Base-by-base conservation (phyloP, 768 basidiomycete genomes). In the Termitomyces sp. region DNA sequence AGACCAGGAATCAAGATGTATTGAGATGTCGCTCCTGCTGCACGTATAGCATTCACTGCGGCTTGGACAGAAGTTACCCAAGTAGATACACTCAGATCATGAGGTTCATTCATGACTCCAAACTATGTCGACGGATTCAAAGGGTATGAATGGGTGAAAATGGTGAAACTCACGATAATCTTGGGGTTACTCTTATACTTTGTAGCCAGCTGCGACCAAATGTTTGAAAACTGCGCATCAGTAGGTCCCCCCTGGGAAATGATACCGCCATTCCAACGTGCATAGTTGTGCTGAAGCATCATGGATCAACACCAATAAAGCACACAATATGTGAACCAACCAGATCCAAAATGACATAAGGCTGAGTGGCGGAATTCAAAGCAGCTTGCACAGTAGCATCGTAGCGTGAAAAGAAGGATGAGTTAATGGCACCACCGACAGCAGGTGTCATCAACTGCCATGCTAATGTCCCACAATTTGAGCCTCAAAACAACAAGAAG, bases 231-330 rank as follows among this genome's bases (percentile, higher is more conserved):
- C 50, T 82, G 66, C 16, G 71, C 77, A 59, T 86, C 72, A 37
- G 76, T 74, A 2, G 86, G 84, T 16, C 84, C 83, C 34, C 83
- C 85, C 66, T 85, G 82, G 3, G 78, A 79, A 34, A 86, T 78
- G 44, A 87, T 78, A 65, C 67, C 65, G 16, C 79, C 79, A 61
- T 85, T 82, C 79, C 81, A 83, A 47, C 83, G 75, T 11, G 81
- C 84, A 62, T 84, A 84, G 72, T 85, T 84, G 70, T 84, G 83
- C 61, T 61, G 16, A 18, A 51, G 18, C 20, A 24, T 16, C 6
- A 2, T 11, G 7, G 15, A 46, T 30, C 33, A 33, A 55, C n/a
- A 54, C 51, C 12, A 54, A 30, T 6, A 13, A 49, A 45, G 7
- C 16, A 44, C 49, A 1, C 37, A 20, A 52, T 13, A 3, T 46